Evolutionary conservation across 305 asterid genomes (phyloP).

Genomic region (Coffea humblotiana): DNA sequence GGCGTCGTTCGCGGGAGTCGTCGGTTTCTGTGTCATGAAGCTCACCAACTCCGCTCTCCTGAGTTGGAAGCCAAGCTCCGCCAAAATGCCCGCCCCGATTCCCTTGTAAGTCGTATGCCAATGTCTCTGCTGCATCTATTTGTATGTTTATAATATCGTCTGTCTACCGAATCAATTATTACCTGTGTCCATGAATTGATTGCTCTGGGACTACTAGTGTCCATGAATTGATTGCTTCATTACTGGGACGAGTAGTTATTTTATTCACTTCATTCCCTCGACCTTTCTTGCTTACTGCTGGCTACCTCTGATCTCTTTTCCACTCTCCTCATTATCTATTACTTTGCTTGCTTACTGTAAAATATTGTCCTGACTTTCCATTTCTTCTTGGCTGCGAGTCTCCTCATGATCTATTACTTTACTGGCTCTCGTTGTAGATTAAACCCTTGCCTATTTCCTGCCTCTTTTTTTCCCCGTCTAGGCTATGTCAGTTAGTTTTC

Average conservation of each 20-base stretch:
- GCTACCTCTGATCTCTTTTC: not conserved
- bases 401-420: too few species aligned
- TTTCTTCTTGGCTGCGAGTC: not conserved
- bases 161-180: not conserved
- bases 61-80: slow-evolving; percentile 90
- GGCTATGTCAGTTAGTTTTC: too few species aligned
- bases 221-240: too few species aligned
- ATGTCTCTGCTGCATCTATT: not conserved
- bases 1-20: slow-evolving; percentile 80
- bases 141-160: not conserved
- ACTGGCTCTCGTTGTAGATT: not conserved
- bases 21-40: slow-evolving; percentile 82
- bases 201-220: too few species aligned
- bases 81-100: slow-evolving; percentile 66
- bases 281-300: not conserved
- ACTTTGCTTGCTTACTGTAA: not conserved
- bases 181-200: too few species aligned
- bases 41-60: slow-evolving; percentile 60
- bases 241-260: not conserved
- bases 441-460: not conserved
- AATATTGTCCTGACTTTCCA: not conserved
- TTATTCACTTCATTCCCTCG: not conserved
- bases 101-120: slow-evolving; percentile 35
- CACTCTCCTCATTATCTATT: too few species aligned
- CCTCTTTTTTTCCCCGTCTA: not conserved